Evolutionary conservation across 768 basidiomycete species (phyloP), one percentile per base, ranked within the genome.

Genomic region (Arthromyces matolae): DNA sequence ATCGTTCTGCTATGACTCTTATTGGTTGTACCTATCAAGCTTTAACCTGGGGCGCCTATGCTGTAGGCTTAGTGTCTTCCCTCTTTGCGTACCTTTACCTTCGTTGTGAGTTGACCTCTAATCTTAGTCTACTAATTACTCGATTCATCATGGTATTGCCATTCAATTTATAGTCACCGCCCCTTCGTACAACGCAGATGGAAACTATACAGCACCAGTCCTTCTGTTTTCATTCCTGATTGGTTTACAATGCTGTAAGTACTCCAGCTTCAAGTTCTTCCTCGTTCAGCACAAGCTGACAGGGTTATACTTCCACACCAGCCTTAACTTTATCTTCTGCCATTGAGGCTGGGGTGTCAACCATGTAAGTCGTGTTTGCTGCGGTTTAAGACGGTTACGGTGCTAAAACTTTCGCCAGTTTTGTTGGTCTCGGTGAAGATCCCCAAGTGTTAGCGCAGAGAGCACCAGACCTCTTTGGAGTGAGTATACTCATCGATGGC

Each of bases 331-430:
- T 88, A 51, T 79, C 80, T 2, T 83, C 84, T 10, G 81, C 85
- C 3, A 81, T 90, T 55, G 89, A 92, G 60, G 89, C 88, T 12
- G 91, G 89, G 41, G 89, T 93, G 1, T 91, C 89, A 2, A 92
- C 89, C 2, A 90, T 92, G 81, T 89, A 63, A 53, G 78, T 60
- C 18, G 25, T 18, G 33, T 16, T 33, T n/a, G n/a, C n/a, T n/a
- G n/a, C n/a, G n/a, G n/a, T n/a, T n/a, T n/a, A n/a, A n/a, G n/a
- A n/a, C n/a, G n/a, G n/a, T n/a, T n/a, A 47, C 2, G 38, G 43
- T 48, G 20, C 27, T 29, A 22, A n/a, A 47, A 4, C 25, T 20
- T 22, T 44, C n/a, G 25, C 12, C 46, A 86, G 85, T 28, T 89
- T 92, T 60, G 90, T 93, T 25, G 89, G 89, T 7, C 72, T 93